Evolutionary conservation across 169 alveolate species (phyloP).

Genomic region (Babesia ovata): DNA sequence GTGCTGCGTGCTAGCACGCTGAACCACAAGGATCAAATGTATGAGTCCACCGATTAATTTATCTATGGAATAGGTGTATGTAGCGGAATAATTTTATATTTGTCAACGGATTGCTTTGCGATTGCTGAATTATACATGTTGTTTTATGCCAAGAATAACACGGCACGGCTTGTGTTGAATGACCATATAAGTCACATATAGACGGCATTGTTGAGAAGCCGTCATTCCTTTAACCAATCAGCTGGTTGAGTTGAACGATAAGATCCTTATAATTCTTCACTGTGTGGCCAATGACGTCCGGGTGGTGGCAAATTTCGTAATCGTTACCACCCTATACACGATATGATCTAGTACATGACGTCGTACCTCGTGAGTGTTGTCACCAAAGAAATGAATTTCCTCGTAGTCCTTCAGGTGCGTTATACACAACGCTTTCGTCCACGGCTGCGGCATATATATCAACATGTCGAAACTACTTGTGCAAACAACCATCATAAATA

Average conservation of each 20-base stretch:
- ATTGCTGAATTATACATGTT: too few species aligned
- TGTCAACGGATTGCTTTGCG: too few species aligned
- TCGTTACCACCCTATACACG: conserved; percentile 93
- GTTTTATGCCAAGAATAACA: too few species aligned
- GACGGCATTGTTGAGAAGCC: not conserved
- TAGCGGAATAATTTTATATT: too few species aligned
- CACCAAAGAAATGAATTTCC: conserved; percentile 55
- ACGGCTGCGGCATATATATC: conserved; percentile 67
- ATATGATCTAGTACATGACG: not conserved
- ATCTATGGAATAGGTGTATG: too few species aligned
- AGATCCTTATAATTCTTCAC: conserved; percentile 90
- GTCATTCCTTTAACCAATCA: not conserved
- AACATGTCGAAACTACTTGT: too few species aligned
- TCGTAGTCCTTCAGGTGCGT: conserved; percentile 7
- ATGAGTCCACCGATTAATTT: too few species aligned
- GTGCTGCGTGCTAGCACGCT: too few species aligned
- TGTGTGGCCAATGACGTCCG: conserved; percentile 89
- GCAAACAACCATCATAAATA: too few species aligned
- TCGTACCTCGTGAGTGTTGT: conserved; percentile 38
- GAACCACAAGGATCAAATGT: too few species aligned
- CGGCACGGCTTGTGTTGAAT: not conserved
- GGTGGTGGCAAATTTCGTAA: conserved; percentile 87
- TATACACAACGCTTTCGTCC: conserved; percentile 88
- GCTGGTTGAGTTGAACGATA: conserved; percentile 55
- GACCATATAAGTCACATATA: not conserved